Percentiles rank a stretch among this genome's conserved stretches.
phyloP scores from a whole-genome alignment of 2,329 filamentous ascomycete species.

The Colletotrichum lini region DNA sequence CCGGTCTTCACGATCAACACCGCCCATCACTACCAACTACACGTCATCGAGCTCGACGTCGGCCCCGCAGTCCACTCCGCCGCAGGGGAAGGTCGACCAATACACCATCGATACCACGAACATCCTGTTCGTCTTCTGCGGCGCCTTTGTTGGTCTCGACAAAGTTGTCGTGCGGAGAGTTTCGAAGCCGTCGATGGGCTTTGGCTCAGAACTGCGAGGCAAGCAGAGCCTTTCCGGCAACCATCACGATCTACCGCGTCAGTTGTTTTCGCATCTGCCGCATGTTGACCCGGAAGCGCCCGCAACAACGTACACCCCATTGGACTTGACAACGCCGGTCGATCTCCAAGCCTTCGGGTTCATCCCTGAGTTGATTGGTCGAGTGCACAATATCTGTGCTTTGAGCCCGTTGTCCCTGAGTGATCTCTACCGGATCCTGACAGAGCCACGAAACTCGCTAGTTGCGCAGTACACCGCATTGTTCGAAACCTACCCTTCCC shows the following conservation, averaged over 20 bases:
- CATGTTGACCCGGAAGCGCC: conserved; percentile 61
- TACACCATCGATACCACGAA: conserved; percentile 92
- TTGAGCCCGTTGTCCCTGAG: conserved; percentile 79
- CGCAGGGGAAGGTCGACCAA: conserved; percentile 70
- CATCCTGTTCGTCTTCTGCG: conserved; percentile 96
- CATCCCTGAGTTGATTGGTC: conserved; percentile 96
- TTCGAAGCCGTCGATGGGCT: conserved; percentile 88
- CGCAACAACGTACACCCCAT: conserved; percentile 63
- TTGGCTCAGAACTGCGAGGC: conserved; percentile 85
- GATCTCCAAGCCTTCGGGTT: conserved; percentile 90
- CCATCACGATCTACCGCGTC: conserved; percentile 75
- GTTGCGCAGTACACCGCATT: conserved; percentile 90
- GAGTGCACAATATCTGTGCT: conserved; percentile 90
- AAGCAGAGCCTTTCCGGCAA: conserved; percentile 62
- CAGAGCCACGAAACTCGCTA: conserved; percentile 90
- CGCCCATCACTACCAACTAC: conserved; percentile 68
- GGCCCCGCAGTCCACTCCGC: conserved; percentile 61
- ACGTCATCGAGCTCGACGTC: conserved; percentile 61
- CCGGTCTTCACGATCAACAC: conserved; percentile 68
- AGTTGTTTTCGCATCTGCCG: conserved; percentile 70
- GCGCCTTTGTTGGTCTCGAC: conserved; percentile 93
- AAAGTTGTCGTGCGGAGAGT: conserved; percentile 91
- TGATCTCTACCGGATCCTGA: conserved; percentile 87
- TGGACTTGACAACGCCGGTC: conserved; percentile 81
- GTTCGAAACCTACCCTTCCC: conserved; percentile 84